Evolutionary conservation across 78 protist species (phyloP).

Genomic region (Dictyostelium citrinum): DNA sequence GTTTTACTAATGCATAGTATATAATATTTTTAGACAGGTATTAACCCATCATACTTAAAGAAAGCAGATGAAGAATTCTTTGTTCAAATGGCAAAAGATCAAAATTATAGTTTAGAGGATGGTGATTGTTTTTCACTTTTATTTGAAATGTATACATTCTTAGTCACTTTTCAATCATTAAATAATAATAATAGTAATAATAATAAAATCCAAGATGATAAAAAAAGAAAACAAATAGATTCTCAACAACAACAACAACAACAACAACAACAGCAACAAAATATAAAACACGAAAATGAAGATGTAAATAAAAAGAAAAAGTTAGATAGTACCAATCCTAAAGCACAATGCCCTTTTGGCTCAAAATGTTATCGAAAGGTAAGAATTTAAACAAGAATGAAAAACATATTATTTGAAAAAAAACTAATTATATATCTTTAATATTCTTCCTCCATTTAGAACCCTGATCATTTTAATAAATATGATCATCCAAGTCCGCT

Average conservation of each 20-base stretch:
- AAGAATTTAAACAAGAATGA: not conserved
- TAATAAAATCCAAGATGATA: not conserved
- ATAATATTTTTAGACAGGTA: constrained; percentile 25
- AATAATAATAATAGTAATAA: not conserved
- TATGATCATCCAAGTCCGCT: not conserved
- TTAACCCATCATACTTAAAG: constrained; percentile 44
- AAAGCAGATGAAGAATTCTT: constrained; percentile 39
- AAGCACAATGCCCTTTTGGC: constrained; percentile 4
- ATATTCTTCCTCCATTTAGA: not conserved
- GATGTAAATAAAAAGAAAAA: constrained; percentile 1
- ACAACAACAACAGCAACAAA: not conserved
- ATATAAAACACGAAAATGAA: not conserved
- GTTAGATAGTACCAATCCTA: not conserved
- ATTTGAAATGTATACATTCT: constrained; percentile 18
- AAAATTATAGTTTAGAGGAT: constrained; percentile 39
- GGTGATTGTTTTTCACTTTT: constrained; percentile 43
- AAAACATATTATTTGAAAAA: not conserved
- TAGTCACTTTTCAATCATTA: not conserved
- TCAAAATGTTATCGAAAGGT: constrained; percentile 1
- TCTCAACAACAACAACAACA: not conserved
- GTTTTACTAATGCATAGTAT: not conserved
- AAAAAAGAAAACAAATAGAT: not conserved
- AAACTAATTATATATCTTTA: not conserved
- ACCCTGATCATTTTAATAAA: not conserved
- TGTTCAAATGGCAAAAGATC: constrained; percentile 28